Evolutionary conservation across 805 yeast genomes (phyloP), one percentile per base, ranked within the genome.

Genomic region (Wickerhamiella lipophila): DNA sequence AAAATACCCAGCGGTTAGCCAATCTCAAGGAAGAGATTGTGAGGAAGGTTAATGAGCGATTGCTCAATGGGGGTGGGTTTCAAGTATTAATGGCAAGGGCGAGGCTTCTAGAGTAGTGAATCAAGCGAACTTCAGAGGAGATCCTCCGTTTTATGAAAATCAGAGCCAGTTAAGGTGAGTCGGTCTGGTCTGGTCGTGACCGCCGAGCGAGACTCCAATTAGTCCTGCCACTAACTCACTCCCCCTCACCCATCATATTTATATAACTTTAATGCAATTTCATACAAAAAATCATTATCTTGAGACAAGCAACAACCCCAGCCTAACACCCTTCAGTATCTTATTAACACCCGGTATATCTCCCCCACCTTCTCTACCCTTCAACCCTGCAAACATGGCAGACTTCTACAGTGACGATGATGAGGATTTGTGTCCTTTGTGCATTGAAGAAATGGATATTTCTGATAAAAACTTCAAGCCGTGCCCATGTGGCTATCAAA

Each of bases 401-500:
- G 47, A 44, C 38, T 30, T 35, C 32, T 44, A 44, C 25, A 44
- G 47, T 32, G 94, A 83, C 57, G 87, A 81, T 51, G 92, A 83
- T 58, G 89, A 80, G 56, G 94, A 83, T 55, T 71, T 73, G 56
- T 81, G 81, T 68, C 98, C 98, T 50, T 76, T 92, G 54, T 92
- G 99, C 70, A 89, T 88, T 61, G 99, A 92, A 67, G 96, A 92
- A 64, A 81, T 92, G 87, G 99, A 92, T 66, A 79, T 89, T 43
- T 83, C 95, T 15, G 98, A 92, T 67, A 86, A 83, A 61, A 85
- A 87, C 68, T 92, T 92, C 73, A 86, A 83, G 65, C 99, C 99
- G n/a, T 92, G 99, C 71, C 97, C 97, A 0, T 92, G 99, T 69
- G 99, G 99, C 16, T 92, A 92, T 61, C 96, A 94, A 64, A 84